Evolutionary conservation across 768 basidiomycete species (phyloP), one percentile per base, ranked within the genome.

Genomic region (Termitomyces sp.): DNA sequence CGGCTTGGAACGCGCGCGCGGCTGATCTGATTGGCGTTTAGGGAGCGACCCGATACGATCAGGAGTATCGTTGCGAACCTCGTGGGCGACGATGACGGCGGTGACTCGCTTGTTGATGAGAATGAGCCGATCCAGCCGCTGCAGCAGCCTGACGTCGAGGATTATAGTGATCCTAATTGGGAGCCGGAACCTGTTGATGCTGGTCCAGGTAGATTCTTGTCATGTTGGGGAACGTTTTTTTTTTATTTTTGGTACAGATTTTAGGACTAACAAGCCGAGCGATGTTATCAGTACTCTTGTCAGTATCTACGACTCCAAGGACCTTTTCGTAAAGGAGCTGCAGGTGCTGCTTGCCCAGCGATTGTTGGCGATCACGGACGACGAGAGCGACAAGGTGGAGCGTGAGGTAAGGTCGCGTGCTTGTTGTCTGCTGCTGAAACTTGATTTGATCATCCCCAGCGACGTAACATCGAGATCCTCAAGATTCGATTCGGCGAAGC

Each of bases 261-360:
- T 97, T 75, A 81, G 94, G 36, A 84, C 91, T 1, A 94, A 89
- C 67, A 94, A 91, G 68, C 86, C 92, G 0, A 90, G 90, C 64
- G 97, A 98, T 66, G 86, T 98, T 60, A 88, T 98, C 66, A 95
- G 92, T 69, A 96, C 96, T 0, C 85, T 98, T 1, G 94, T 98
- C 63, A 94, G 91, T 69, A 98, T 98, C 62, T 98, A 98, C 65
- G 94, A 98, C 68, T 95, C 95, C 2, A 91, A 94, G 67, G 97
- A 98, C 63, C 81, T 98, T 9, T 98, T 99, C 65, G 84, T 98
- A 64, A 96, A 93, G 68, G 97, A 98, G 70, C 75, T 99, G 33
- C 97, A 98, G 69, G 86, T 93, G 0, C 75, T 97, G 4, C 81
- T 99, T 15, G 95, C 94, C 0, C 91, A 94, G 59, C 81, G 94